Base-by-base conservation (phyloP, 768 basidiomycete species). In the Termitomyces sp. region DNA sequence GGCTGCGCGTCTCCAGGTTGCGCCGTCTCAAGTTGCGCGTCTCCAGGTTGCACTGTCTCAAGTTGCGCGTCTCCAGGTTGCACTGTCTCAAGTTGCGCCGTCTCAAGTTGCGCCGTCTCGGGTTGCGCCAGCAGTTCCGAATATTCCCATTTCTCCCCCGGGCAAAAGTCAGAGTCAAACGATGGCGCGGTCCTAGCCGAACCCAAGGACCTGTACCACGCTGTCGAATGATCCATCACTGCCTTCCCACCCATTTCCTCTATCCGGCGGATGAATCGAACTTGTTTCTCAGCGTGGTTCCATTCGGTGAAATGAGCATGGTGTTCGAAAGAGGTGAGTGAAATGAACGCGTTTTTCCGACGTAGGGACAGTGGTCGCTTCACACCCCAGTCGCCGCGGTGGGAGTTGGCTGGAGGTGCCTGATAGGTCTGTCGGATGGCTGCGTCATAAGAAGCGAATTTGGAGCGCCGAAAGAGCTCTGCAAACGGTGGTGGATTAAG, bases 321-420 rank as follows among this genome's bases (percentile, higher is more conserved):
- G 33, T 87, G 83, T 68, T 94, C 92, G 69, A 89, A 83, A 1
- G 83, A 75, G 52, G 79, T 76, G 30, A 93, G 78, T 20, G 86
- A 83, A 59, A 94, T 83, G 66, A 79, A 83, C 12, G 84, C 82
- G 61, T 83, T 78, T 49, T 81, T 81, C 35, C 84, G 81, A 55
- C 87, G 82, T 49, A 88, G 74, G 2, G 89, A 77, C 26, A 94
- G 82, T 26, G 91, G 88, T 0, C 92, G 87, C 72, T 95, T 95
- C 61, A 95, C 76, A 26, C 93, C 93, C 82, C 85, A 95, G 75
- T 93, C 82, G 56, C 91, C 90, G 30, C 91, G 83, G 64, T 87
- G 78, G 13, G 86, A 84, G 68, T 90, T 80, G 46, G 87, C 87
- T 23, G 82, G 80, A 49, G 82, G 80, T 0, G 91, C 76, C 16